Evolutionary conservation across 768 basidiomycete species (phyloP), one percentile per base, ranked within the genome.

Genomic region (Termitomyces heimii): DNA sequence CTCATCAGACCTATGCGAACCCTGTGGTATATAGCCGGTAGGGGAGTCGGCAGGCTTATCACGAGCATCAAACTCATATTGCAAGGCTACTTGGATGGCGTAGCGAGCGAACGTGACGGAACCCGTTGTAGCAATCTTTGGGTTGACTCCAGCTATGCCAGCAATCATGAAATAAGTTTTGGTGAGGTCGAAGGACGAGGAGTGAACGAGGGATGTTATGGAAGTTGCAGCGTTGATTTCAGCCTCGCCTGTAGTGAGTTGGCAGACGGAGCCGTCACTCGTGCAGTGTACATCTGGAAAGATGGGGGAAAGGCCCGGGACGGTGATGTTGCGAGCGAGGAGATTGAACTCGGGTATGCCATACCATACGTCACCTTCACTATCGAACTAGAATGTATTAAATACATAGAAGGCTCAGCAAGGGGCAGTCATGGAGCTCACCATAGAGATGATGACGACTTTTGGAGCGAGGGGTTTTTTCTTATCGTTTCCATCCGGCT

Each of bases 401-500:
- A 35, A 0, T 2, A 18, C 14, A 26, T 32, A 22, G 12, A 14
- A 1, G 20, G 6, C 24, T 49, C 1, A 9, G 14, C 20, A 13
- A 20, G 8, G 31, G 22, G n/a, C 18, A 24, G 6, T 9, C 20
- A 34, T 10, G 10, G 24, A 35, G 42, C 53, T 40, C 12, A 61
- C 60, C 56, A 61, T 61, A n/a, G 60, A 61, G 1, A 61, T 58
- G 28, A 61, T 61, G 45, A 58, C 18, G 24, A 61, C 56, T 55
- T 58, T 43, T 1, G 60, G 60, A 24, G 53, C 18, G 48, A 61
- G 43, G 32, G 34, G 14, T 3, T 37, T 18, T 2, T 39, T 52
- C n/a, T 51, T 48, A 29, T 39, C 24, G 9, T 32, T 18, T 9
- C 4, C 20, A 20, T 50, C 22, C 26, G 26, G 8, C 31, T 43